phyloP scores from a whole-genome alignment of 768 basidiomycete species.

The Sporobolomyces pararoseus region DNA sequence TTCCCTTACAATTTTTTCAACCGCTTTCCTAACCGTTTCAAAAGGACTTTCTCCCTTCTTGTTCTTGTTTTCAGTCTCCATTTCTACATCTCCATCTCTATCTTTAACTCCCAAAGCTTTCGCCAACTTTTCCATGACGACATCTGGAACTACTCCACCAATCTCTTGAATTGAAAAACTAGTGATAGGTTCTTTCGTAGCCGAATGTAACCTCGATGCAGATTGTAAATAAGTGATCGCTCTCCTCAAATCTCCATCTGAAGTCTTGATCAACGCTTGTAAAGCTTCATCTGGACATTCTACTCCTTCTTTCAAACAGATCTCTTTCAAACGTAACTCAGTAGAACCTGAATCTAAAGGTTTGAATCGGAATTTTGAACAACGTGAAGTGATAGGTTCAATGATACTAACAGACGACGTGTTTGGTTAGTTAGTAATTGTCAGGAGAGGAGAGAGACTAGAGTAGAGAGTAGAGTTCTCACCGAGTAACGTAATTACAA shows the following conservation, averaged over 20 bases:
- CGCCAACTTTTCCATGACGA: constrained; percentile 66
- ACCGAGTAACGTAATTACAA: constrained; percentile 99
- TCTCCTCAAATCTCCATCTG: constrained; percentile 87
- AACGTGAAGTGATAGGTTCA: constrained; percentile 95
- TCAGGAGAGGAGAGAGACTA: neutral
- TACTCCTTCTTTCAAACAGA: constrained; percentile 72
- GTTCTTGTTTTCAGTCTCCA: constrained; percentile 46
- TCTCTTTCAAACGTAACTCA: constrained; percentile 67
- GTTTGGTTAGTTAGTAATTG: neutral
- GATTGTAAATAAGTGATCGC: constrained; percentile 98
- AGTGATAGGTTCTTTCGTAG: constrained; percentile 59
- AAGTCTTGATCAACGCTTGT: constrained; percentile 68
- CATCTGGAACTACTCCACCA: constrained; percentile 84
- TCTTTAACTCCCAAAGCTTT: constrained; percentile 61
- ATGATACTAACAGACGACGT: constrained; percentile 68
- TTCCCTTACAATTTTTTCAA: constrained; percentile 72
- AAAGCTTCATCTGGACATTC: constrained; percentile 57
- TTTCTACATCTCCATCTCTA: constrained; percentile 53
- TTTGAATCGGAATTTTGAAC: constrained; percentile 97
- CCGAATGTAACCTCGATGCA: constrained; percentile 72
- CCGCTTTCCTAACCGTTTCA: constrained; percentile 56
- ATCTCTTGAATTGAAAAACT: constrained; percentile 86
- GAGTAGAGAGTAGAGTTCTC: constrained; percentile 38
- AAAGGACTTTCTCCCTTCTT: constrained; percentile 56
- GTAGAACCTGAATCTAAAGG: constrained; percentile 79